Evolutionary conservation across 352 stramenopile genomes (phyloP), one percentile per base, ranked within the genome.

Genomic region (Thalassiosira exigua): DNA sequence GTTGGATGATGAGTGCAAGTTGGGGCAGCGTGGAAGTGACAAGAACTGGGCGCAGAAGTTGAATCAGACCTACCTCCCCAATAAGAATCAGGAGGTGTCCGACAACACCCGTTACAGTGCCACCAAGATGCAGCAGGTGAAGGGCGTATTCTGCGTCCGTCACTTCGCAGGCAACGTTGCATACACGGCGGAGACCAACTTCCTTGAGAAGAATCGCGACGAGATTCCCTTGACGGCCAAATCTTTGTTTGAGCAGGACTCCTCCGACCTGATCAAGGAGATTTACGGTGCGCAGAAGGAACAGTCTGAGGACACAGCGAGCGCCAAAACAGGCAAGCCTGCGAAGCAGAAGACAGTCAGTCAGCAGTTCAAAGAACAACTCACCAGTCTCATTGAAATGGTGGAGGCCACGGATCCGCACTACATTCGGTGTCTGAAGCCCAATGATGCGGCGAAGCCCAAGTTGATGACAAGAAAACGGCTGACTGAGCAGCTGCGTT

Each of bases 401-500:
- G 86, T 95, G 56, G 77, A 90, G 79, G 86, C 61, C 3, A 95
- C 90, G 21, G 85, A 92, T 84, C 90, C 90, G 4, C 89, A 95
- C 52, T 95, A 94, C 77, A 92, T 95, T 82, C 80, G 90, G 41
- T 95, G 90, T 71, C 69, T 95, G 21, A 95, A 95, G 66, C 87
- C 87, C 0, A 99, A 99, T 80, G 97, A 99, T 83, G 89, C 95
- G 9, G 97, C 97, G 2, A 95, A 97, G 52, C 84, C 92, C 58
- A 87, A 92, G 60, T 60, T 95, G 54, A 93, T 98, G 73, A 92
- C 94, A 29, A 67, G 96, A 12, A 96, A 97, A 74, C 91, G 96
- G 36, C 90, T 98, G 9, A 97, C 96, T 36, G 96, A 99, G 72
- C 97, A 99, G 87, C 83, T 97, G 1, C 69, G 92, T 67, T 98